These are phyloP conservation scores for Ulvella scutata DNA, from an alignment of 139 green algal species.

Conservation along the genomic window DNA sequence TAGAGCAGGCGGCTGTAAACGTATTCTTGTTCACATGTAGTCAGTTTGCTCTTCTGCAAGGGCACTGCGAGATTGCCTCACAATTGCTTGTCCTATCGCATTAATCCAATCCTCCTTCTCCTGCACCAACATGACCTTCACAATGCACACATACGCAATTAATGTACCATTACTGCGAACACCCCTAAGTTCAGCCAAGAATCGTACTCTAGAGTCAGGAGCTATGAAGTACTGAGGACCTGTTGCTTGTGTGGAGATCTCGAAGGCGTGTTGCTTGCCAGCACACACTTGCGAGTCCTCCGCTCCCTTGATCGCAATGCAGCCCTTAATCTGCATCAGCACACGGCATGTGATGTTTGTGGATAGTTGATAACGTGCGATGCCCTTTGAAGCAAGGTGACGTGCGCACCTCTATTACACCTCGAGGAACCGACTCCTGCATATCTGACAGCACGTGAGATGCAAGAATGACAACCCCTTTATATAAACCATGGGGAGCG, in stretches of 20 bases:
- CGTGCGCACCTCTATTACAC: constrained; percentile 71
- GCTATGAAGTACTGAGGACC: constrained; percentile 82
- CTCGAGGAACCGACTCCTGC: constrained; percentile 66
- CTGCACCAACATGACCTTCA: constrained; percentile 6
- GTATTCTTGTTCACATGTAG: not conserved
- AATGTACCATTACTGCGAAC: not conserved
- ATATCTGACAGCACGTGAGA: no score
- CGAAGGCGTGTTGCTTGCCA: constrained; percentile 90
- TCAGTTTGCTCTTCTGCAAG: not conserved
- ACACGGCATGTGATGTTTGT: not conserved
- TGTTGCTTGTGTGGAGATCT: constrained; percentile 68
- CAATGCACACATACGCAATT: not conserved
- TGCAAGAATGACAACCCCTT: no score
- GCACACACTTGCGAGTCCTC: constrained; percentile 65
- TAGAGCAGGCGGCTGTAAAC: no score
- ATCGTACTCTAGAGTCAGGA: constrained; percentile 64
- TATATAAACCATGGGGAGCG: no score
- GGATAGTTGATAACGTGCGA: not conserved
- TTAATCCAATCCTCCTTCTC: constrained; percentile 99
- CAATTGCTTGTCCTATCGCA: constrained; percentile 85
- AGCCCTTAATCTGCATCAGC: constrained; percentile 58
- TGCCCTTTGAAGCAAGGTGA: not conserved
- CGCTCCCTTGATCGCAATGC: constrained; percentile 93
- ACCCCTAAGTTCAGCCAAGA: not conserved
- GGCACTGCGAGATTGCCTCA: constrained; percentile 55